Conservation (phyloP, 768 basidiomycete genomes). For the Bullera alba region DNA sequence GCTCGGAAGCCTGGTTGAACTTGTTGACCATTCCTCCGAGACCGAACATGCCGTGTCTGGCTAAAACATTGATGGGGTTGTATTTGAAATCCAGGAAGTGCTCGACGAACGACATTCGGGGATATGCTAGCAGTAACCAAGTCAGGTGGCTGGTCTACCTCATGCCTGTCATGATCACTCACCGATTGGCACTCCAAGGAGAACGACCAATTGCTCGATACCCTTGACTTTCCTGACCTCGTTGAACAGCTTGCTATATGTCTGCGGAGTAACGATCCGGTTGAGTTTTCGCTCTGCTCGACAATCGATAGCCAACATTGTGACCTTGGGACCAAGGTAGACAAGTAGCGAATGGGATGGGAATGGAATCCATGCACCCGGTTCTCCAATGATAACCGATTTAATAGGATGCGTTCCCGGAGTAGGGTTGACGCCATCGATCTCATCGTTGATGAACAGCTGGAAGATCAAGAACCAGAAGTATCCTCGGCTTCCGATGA, state of each 20-base stretch:
- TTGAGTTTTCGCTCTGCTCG: conserved; percentile 79
- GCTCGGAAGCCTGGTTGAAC: conserved; percentile 57
- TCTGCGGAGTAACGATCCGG: conserved; percentile 65
- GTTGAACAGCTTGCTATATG: conserved; percentile 69
- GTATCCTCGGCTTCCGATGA: conserved; percentile 77
- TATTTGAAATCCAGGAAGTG: conserved; percentile 65
- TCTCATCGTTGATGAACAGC: conserved; percentile 69
- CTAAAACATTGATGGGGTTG: conserved; percentile 75
- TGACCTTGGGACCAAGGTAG: conserved; percentile 66
- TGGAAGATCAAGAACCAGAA: conserved; percentile 88
- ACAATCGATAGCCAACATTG: conserved; percentile 54
- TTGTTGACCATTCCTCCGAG: conserved; percentile 59
- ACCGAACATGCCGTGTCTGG: conserved; percentile 60
- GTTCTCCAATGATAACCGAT: conserved; percentile 65
- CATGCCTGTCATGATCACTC: conserved; percentile 45
- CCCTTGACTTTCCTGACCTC: conserved; percentile 54
- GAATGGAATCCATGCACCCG: conserved; percentile 69
- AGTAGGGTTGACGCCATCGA: conserved; percentile 66
- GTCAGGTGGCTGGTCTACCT: background rate
- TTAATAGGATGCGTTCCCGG: conserved; percentile 61
- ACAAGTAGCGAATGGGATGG: conserved; percentile 77
- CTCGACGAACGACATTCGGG: conserved; percentile 69
- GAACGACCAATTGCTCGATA: conserved; percentile 76
- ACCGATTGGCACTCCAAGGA: conserved; percentile 56
- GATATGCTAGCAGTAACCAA: conserved; percentile 57